phyloP scores from a whole-genome alignment of 140 eudicot genomes.

The Bidens hawaiensis region DNA sequence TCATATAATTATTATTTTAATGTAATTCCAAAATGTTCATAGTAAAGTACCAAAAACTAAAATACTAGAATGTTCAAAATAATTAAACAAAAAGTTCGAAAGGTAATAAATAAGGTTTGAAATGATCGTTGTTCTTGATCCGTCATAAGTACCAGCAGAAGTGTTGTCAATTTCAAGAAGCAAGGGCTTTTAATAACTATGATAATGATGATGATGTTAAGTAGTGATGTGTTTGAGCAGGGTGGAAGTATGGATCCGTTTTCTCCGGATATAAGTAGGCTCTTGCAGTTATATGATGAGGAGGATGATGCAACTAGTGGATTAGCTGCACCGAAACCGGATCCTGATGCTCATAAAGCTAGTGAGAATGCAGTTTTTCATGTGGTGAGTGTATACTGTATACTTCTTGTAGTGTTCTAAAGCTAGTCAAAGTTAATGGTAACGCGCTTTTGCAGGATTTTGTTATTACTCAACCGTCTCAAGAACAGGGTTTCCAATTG shows the following conservation, averaged over 20 bases:
- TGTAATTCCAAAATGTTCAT: too few species aligned
- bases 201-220: too few species aligned
- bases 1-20: too few species aligned
- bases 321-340: slow-evolving; percentile 79
- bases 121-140: too few species aligned
- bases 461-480: slow-evolving; percentile 40
- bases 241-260: slow-evolving; percentile 72
- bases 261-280: slow-evolving; percentile 69
- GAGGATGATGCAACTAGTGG: slow-evolving; percentile 98
- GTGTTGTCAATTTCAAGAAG: too few species aligned
- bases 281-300: slow-evolving; percentile 74
- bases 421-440: background rate
- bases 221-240: slow-evolving; percentile 33
- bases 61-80: too few species aligned
- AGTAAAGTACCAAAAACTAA: too few species aligned
- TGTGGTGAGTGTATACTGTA: slow-evolving; percentile 47
- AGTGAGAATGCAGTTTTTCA: slow-evolving; percentile 38
- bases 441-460: slow-evolving; percentile 36
- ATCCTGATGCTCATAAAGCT: slow-evolving; percentile 57
- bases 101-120: too few species aligned
- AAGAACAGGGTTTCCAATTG: slow-evolving; percentile 45
- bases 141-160: too few species aligned
- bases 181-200: too few species aligned
- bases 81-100: too few species aligned
- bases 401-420: too few species aligned